Conservation (phyloP, 345 rosid genomes). For the Laguncularia racemosa region DNA sequence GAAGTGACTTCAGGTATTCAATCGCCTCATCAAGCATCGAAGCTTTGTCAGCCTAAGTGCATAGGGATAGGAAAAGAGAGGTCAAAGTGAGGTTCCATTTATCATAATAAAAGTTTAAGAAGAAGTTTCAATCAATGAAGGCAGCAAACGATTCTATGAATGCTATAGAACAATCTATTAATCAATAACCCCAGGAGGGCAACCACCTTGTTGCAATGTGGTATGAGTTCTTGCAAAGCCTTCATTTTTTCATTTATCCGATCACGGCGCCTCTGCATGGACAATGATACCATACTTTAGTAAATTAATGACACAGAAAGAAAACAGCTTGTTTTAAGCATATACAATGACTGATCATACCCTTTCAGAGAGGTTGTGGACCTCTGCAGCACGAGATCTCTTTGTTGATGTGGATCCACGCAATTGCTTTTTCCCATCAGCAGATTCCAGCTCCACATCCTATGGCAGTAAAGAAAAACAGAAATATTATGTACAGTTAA, state of each 20-base stretch:
- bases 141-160: not conserved
- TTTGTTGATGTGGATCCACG: constrained; percentile 59
- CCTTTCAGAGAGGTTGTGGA: constrained; percentile 96
- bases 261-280: constrained; percentile 50
- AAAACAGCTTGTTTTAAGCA: not conserved
- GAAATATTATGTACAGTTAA: not conserved
- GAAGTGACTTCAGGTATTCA: constrained; percentile 50
- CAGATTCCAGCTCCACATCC: constrained; percentile 59
- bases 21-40: constrained; percentile 63
- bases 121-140: not conserved
- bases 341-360: constrained; percentile 23
- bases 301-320: not conserved
- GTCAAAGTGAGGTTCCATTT: too few species aligned
- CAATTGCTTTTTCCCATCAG: constrained; percentile 38
- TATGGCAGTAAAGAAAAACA: constrained; percentile 7
- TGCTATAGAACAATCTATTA: not conserved
- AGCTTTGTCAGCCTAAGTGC: constrained; percentile 46
- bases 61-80: too few species aligned
- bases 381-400: constrained; percentile 89
- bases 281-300: not conserved
- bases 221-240: constrained; percentile 62
- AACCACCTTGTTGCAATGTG: constrained; percentile 49
- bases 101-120: not conserved
- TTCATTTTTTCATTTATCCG: constrained; percentile 59
- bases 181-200: not conserved